A percentile compares a stretch with the other conserved stretches of the same genome.
Evolutionary conservation across 148 eudicot species (phyloP).

Genomic region (Amaranthus hypochondriacus): DNA sequence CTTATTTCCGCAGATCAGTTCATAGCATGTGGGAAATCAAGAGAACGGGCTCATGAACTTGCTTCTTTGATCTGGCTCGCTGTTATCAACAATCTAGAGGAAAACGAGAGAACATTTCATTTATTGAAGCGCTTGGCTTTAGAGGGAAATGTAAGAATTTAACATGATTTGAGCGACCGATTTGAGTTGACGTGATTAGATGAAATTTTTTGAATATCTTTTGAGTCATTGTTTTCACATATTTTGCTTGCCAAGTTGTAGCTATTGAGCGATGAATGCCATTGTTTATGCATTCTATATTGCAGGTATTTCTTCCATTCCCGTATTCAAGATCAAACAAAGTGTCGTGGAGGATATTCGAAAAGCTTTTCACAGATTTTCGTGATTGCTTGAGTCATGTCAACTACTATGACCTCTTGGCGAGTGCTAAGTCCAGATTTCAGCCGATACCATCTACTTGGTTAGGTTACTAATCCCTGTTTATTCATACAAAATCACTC

Average conservation of each 20-base stretch:
- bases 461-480: conserved; percentile 52
- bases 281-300: neutral
- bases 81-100: conserved; percentile 72
- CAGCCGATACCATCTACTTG: conserved; percentile 65
- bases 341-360: conserved; percentile 70
- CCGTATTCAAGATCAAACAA: conserved; percentile 65
- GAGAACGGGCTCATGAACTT: conserved; percentile 55
- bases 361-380: conserved; percentile 79
- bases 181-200: neutral
- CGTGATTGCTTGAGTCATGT: conserved; percentile 54
- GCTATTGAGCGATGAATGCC: neutral
- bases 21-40: conserved; percentile 69
- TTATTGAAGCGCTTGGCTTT: conserved; percentile 64
- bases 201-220: neutral
- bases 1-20: conserved; percentile 57
- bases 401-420: conserved; percentile 58
- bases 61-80: conserved; percentile 70
- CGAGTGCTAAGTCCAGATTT: conserved; percentile 59
- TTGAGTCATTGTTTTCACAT: neutral
- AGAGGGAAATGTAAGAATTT: conserved; percentile 53
- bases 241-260: neutral
- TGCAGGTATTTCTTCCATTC: conserved; percentile 61
- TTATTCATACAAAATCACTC: neutral
- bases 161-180: neutral
- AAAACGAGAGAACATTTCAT: conserved; percentile 47